Conservation (phyloP, 2,329 filamentous ascomycete species). For the Neodidymelliopsis sp. region DNA sequence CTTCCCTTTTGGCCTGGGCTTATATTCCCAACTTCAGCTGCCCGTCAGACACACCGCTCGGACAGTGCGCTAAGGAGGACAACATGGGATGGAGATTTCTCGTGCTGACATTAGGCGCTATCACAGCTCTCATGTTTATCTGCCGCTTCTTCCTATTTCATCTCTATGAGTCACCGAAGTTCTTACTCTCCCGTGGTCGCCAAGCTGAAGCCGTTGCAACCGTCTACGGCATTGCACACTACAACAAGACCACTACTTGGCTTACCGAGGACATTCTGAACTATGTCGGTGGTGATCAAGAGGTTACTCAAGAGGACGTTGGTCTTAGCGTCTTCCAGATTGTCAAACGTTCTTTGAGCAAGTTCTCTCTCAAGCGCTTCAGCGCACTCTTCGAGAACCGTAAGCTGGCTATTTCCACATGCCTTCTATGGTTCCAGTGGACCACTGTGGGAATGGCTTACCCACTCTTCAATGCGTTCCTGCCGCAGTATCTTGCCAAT, state of each 20-base stretch:
- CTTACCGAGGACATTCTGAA: slow-evolving; percentile 75
- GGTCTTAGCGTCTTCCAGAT: slow-evolving; percentile 57
- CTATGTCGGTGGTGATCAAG: slow-evolving; percentile 58
- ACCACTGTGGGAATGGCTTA: slow-evolving; percentile 84
- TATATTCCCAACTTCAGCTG: slow-evolving; percentile 74
- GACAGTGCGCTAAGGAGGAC: slow-evolving; percentile 59
- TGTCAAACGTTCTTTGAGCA: slow-evolving; percentile 66
- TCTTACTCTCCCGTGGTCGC: slow-evolving; percentile 76
- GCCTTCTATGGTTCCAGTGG: slow-evolving; percentile 79
- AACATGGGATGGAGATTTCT: slow-evolving; percentile 80
- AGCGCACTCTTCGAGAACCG: slow-evolving; percentile 66
- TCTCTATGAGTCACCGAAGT: slow-evolving; percentile 87
- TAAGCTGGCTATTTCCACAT: slow-evolving; percentile 58
- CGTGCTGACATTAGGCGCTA: slow-evolving; percentile 72
- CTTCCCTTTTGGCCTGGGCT: slow-evolving; percentile 71
- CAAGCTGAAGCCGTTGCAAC: slow-evolving; percentile 82
- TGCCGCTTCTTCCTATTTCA: slow-evolving; percentile 81
- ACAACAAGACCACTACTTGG: slow-evolving; percentile 62
- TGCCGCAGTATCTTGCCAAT: slow-evolving; percentile 82
- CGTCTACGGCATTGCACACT: slow-evolving; percentile 77
- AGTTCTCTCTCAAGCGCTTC: slow-evolving; percentile 73
- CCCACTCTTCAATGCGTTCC: slow-evolving; percentile 86
- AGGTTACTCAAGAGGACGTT: slow-evolving; percentile 44
- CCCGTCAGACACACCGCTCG: slow-evolving; percentile 18
- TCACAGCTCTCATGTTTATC: slow-evolving; percentile 79